A percentile compares a stretch with the other conserved stretches of the same genome.
Evolutionary conservation across 75 land plant species (phyloP).

Genomic region (Sequoia sempervirens): DNA sequence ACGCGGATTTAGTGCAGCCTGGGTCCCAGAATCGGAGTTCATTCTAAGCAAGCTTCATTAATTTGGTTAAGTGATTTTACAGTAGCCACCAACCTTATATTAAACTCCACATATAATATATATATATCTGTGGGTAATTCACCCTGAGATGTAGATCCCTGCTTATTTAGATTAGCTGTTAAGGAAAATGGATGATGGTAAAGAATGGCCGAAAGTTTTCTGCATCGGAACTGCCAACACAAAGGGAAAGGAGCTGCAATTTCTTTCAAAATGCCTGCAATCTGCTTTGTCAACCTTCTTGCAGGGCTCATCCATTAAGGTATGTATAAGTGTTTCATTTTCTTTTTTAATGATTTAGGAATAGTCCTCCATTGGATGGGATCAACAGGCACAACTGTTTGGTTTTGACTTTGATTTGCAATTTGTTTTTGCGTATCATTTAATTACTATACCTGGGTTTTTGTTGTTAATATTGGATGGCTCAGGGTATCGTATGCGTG

Average conservation of each 20-base stretch:
- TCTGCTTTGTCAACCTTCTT: constrained; percentile 41
- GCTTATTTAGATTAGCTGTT: neutral
- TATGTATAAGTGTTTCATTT: neutral
- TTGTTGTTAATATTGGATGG: neutral
- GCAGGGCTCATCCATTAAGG: constrained; percentile 23
- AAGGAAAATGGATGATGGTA: constrained; percentile 1
- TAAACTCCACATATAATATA: too few relatives aligned
- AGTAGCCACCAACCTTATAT: too few relatives aligned
- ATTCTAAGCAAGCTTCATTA: neutral
- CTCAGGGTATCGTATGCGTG: neutral
- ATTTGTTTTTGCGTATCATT: neutral
- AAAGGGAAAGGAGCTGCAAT: constrained; percentile 79
- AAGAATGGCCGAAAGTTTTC: constrained; percentile 26
- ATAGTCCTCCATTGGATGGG: neutral
- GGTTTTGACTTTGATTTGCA: neutral
- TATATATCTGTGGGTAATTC: neutral
- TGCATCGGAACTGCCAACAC: constrained; percentile 89
- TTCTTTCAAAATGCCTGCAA: constrained; percentile 56
- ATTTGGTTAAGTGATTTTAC: too few relatives aligned
- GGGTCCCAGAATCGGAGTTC: too few relatives aligned
- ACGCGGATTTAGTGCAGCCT: too few relatives aligned
- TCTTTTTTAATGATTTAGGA: neutral
- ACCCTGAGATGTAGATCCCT: neutral
- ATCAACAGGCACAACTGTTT: neutral
- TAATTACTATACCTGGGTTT: neutral